Evolutionary conservation across 1,139 yeast species (phyloP).

Genomic region (Magnusiomyces paraingens): DNA sequence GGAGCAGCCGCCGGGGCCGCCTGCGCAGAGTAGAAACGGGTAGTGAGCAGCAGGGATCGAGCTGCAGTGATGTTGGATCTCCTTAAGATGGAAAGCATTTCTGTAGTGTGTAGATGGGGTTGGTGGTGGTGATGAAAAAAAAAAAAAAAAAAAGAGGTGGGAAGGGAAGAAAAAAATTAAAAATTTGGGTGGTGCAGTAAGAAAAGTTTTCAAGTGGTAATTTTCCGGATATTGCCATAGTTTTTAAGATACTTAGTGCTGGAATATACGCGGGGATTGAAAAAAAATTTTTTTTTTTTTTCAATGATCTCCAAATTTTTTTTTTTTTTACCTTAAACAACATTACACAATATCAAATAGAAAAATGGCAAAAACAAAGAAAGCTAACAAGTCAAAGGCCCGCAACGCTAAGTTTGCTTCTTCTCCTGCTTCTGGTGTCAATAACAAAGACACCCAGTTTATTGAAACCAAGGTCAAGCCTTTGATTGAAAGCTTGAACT

Average conservation of each 20-base stretch:
- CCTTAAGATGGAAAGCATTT: neutral
- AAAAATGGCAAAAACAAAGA: too few species aligned
- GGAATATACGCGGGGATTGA: constrained; percentile 1
- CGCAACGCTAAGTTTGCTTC: too few species aligned
- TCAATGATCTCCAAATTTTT: too few species aligned
- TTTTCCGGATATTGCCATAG: neutral
- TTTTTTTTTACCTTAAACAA: too few species aligned
- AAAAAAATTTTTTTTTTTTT: neutral
- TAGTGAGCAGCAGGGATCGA: neutral
- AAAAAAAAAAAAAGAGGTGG: neutral
- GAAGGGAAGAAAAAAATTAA: neutral
- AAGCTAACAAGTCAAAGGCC: too few species aligned
- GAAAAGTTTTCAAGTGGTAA: neutral
- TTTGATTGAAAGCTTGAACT: constrained; percentile 55
- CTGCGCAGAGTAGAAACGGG: constrained; percentile 8
- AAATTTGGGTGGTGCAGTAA: neutral
- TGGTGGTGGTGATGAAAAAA: neutral
- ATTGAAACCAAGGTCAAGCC: constrained; percentile 59
- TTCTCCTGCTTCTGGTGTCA: constrained; percentile 14
- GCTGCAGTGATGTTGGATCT: neutral
- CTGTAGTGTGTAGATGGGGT: constrained; percentile 1
- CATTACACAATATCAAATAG: too few species aligned
- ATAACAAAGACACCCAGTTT: constrained; percentile 42
- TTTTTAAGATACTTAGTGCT: constrained; percentile 3
- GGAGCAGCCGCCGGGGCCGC: constrained; percentile 1